phyloP scores from a whole-genome alignment of 208 protist genomes.

The Acanthamoeba healyi region DNA sequence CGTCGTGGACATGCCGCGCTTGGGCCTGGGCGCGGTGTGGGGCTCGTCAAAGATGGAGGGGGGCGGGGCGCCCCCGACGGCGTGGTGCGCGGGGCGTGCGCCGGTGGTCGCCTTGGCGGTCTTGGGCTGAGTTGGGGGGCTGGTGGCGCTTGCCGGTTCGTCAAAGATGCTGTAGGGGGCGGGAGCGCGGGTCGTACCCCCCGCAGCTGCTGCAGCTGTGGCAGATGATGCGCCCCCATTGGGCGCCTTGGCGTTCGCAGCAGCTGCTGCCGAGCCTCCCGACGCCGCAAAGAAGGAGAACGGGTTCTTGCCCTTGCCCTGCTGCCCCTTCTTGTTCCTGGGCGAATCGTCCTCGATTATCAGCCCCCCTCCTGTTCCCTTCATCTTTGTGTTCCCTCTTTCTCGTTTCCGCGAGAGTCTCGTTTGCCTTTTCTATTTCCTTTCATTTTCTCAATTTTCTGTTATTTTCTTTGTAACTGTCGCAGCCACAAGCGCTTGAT shows the following conservation, averaged over 20 bases:
- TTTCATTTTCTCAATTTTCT: background rate
- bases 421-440: background rate
- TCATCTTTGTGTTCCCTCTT: background rate
- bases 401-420: background rate
- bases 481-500: too few relatives aligned
- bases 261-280: background rate
- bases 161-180: slow-evolving; percentile 66
- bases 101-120: background rate
- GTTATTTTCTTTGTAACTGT: too few relatives aligned
- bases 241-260: background rate
- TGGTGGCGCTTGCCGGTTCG: background rate
- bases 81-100: background rate
- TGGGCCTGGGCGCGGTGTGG: background rate
- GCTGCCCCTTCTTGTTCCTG: background rate
- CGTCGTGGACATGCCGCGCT: background rate
- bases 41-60: slow-evolving; percentile 47
- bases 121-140: background rate
- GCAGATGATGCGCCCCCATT: background rate
- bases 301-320: background rate
- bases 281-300: slow-evolving; percentile 53
- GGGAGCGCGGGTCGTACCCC: too few relatives aligned
- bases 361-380: background rate
- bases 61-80: background rate
- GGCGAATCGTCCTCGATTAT: slow-evolving; percentile 39
- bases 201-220: background rate